Evolutionary conservation across 805 yeast genomes (phyloP).

Genomic region (Wickerhamiella hasegawae): DNA sequence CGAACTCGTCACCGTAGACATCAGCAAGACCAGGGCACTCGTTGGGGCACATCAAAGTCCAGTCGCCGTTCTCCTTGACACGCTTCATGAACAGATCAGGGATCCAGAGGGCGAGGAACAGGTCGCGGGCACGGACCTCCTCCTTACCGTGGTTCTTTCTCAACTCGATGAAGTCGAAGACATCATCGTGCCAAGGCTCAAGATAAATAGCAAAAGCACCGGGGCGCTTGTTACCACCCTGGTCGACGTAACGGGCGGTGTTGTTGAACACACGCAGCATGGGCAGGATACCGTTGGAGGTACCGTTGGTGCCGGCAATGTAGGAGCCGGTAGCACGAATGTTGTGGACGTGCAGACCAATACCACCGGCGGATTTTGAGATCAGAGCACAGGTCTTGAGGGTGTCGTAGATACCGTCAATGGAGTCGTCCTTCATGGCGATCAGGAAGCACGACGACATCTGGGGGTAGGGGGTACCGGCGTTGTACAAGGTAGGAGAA

Average conservation of each 20-base stretch:
- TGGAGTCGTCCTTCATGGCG: constrained; percentile 87
- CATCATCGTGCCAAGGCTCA: constrained; percentile 95
- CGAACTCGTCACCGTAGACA: constrained; percentile 73
- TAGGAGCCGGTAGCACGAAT: constrained; percentile 75
- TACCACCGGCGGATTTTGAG: constrained; percentile 91
- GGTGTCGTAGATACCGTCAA: constrained; percentile 87
- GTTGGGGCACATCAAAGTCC: constrained; percentile 86
- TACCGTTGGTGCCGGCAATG: constrained; percentile 85
- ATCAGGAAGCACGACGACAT: constrained; percentile 86
- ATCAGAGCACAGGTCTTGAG: constrained; percentile 77
- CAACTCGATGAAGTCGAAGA: constrained; percentile 71
- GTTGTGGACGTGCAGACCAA: constrained; percentile 79
- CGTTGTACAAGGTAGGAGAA: constrained; percentile 85
- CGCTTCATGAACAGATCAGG: constrained; percentile 89
- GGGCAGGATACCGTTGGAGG: constrained; percentile 87
- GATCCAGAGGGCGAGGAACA: constrained; percentile 88
- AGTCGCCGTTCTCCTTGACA: constrained; percentile 59
- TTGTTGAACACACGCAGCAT: constrained; percentile 90
- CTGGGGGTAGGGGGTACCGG: constrained; percentile 75
- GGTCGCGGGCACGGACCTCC: constrained; percentile 82
- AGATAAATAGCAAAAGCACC: constrained; percentile 90
- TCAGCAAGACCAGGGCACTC: constrained; percentile 78
- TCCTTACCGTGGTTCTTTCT: constrained; percentile 93
- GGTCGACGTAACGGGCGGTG: constrained; percentile 94
- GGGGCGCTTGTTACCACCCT: constrained; percentile 96